Conservation (phyloP, 169 alveolate genomes). For the Plasmodium reichenowi region DNA sequence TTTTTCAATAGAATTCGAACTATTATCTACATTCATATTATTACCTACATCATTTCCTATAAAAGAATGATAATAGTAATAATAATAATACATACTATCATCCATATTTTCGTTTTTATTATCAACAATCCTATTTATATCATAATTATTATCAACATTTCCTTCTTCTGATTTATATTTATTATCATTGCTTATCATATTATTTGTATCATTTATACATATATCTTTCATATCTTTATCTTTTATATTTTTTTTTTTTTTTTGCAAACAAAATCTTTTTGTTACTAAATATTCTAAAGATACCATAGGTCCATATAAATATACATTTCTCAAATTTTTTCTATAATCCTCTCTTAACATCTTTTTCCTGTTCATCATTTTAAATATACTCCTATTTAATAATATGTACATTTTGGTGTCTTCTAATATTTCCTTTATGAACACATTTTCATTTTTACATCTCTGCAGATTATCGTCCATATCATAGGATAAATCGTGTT, state of each 20-base stretch:
- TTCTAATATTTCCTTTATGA: slow-evolving; percentile 18
- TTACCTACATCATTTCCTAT: background rate
- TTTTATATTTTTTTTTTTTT: no score
- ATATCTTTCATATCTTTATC: no score
- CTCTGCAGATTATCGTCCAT: no score
- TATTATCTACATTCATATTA: slow-evolving; percentile 32
- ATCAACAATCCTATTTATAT: slow-evolving; percentile 20
- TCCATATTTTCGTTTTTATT: slow-evolving; percentile 11
- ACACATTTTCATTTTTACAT: background rate
- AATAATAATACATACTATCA: slow-evolving; percentile 12
- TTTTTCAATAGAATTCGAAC: slow-evolving; percentile 42
- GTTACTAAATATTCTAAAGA: slow-evolving; percentile 32
- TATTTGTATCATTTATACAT: no score
- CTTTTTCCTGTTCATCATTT: slow-evolving; percentile 20
- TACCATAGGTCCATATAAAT: slow-evolving; percentile 1
- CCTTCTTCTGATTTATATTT: no score
- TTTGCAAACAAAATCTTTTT: slow-evolving; percentile 8
- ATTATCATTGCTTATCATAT: no score
- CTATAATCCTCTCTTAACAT: background rate
- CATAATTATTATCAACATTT: slow-evolving; percentile 4
- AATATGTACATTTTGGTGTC: slow-evolving; percentile 16
- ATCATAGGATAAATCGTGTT: no score
- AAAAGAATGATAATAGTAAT: background rate
- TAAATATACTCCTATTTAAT: slow-evolving; percentile 11
- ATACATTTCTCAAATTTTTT: slow-evolving; percentile 12